Evolutionary conservation across 2,329 filamentous ascomycete genomes (phyloP).

Genomic region (Sphaerulina musiva): DNA sequence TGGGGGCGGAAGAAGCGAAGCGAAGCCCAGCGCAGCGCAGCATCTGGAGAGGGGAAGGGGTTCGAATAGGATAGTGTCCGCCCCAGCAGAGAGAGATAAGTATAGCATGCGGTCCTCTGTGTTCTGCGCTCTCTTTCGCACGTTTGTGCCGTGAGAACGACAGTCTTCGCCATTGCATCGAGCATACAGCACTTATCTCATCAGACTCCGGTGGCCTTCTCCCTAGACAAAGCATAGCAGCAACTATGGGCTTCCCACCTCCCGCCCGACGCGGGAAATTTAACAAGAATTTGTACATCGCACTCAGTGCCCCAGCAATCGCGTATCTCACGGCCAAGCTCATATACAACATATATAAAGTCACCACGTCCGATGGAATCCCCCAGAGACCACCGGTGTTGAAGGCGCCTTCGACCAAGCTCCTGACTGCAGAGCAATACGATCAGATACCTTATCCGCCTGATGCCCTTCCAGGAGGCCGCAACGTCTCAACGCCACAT

Average conservation of each 20-base stretch:
- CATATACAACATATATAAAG: slow-evolving; percentile 9
- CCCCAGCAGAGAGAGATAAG: slow-evolving; percentile 4
- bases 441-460: slow-evolving; percentile 54
- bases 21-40: not conserved
- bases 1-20: too few species aligned
- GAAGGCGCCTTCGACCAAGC: slow-evolving; percentile 11
- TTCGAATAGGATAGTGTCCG: not conserved
- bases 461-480: slow-evolving; percentile 60
- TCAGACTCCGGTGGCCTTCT: not conserved
- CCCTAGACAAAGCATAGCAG: not conserved
- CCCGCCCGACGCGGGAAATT: slow-evolving; percentile 1
- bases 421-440: slow-evolving; percentile 16
- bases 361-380: slow-evolving; percentile 8
- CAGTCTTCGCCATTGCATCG: not conserved
- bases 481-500: slow-evolving; percentile 64
- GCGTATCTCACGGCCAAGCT: slow-evolving; percentile 15
- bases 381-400: slow-evolving; percentile 10
- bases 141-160: slow-evolving; percentile 4
- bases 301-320: slow-evolving; percentile 20
- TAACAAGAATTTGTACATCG: slow-evolving; percentile 20
- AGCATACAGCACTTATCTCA: not conserved
- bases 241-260: slow-evolving; percentile 8
- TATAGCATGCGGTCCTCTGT: slow-evolving; percentile 5
- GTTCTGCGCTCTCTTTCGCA: slow-evolving; percentile 2
- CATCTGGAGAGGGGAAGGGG: not conserved